These are phyloP conservation scores for Amanita muscaria DNA, from an alignment of 768 basidiomycete species.

Conservation along the genomic window DNA sequence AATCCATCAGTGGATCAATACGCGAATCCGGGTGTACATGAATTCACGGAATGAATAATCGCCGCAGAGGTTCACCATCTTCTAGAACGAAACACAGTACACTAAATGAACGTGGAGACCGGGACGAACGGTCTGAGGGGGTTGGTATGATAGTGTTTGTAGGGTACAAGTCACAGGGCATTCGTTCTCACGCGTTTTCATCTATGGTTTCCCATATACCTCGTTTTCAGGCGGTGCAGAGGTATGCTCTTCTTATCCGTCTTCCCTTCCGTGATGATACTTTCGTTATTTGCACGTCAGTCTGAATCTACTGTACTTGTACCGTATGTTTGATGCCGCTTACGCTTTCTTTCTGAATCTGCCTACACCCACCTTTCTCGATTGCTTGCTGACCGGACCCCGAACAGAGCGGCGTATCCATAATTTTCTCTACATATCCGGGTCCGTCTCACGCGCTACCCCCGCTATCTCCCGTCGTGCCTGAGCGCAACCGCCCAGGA, in stretches of 20 bases:
- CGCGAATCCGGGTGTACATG: conserved; percentile 1
- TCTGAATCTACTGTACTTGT: conserved; percentile 30
- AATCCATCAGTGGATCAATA: conserved; percentile 3
- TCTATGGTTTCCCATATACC: neutral
- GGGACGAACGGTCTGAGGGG: no score
- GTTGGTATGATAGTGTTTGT: no score
- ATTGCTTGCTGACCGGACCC: neutral
- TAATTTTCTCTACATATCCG: no score
- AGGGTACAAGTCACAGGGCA: no score
- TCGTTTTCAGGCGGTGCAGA: neutral
- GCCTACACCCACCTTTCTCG: neutral
- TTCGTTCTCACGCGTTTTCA: conserved; percentile 2
- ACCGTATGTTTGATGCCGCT: conserved; percentile 27
- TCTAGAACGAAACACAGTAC: no score
- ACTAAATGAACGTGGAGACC: no score
- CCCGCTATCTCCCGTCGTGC: no score
- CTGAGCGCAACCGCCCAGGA: no score
- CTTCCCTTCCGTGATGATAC: conserved; percentile 34
- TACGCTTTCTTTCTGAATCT: conserved; percentile 34
- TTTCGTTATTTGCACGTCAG: conserved; percentile 56
- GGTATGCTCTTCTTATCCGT: neutral
- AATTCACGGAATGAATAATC: no score
- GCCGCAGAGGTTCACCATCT: no score
- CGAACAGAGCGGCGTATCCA: neutral
- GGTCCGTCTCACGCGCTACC: no score